These are phyloP conservation scores for Spathaspora sp. DNA, from an alignment of 805 yeast species.

Conservation along the genomic window DNA sequence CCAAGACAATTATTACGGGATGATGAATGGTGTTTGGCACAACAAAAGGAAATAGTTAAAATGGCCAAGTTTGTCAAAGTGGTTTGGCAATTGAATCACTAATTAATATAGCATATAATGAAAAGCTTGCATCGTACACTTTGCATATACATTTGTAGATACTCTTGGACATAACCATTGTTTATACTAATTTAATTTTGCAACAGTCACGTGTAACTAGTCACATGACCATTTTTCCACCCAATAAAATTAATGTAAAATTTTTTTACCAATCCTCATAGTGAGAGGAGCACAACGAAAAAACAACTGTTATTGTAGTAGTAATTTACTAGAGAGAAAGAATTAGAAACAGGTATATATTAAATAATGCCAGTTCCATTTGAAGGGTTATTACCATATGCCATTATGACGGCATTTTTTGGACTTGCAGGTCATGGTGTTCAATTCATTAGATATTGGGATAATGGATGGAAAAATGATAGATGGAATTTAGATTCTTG, in stretches of 20 bases:
- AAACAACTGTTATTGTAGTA: neutral
- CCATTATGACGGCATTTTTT: slow-evolving; percentile 43
- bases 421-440: slow-evolving; percentile 45
- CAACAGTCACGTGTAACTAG: neutral
- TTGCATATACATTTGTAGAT: too few relatives aligned
- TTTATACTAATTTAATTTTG: too few relatives aligned
- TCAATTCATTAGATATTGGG: slow-evolving; percentile 45
- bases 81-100: slow-evolving; percentile 50
- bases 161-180: too few relatives aligned
- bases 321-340: neutral
- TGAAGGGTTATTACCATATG: slow-evolving; percentile 45
- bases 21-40: slow-evolving; percentile 92
- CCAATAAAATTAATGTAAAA: slow-evolving; percentile 2
- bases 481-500: slow-evolving; percentile 41
- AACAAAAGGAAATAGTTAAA: slow-evolving; percentile 63
- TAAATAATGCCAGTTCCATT: slow-evolving; percentile 44
- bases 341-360: neutral
- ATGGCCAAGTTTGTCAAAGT: slow-evolving; percentile 83
- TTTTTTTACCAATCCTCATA: neutral
- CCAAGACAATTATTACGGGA: slow-evolving; percentile 82
- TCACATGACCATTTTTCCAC: neutral
- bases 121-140: too few relatives aligned
- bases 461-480: slow-evolving; percentile 47
- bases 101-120: neutral
- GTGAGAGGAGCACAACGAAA: neutral